phyloP scores from a whole-genome alignment of 768 basidiomycete species.

The Hygrophorus russula region DNA sequence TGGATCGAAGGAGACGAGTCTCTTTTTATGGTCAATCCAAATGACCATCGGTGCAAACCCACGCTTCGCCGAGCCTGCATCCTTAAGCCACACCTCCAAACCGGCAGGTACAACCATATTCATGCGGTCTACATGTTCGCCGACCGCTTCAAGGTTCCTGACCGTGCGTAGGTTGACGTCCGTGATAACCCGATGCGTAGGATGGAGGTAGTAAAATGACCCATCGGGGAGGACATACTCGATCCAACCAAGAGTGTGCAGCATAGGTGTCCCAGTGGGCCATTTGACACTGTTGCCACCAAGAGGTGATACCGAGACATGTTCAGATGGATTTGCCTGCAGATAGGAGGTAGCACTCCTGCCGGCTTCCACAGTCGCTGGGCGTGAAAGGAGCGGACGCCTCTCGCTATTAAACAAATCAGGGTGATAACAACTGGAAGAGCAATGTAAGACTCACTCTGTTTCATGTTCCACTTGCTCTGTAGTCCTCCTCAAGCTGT shows the following conservation, averaged over 20 bases:
- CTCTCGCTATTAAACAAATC: conserved; percentile 30
- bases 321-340: conserved; percentile 12
- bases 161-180: conserved; percentile 55
- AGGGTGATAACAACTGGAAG: too few relatives aligned
- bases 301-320: conserved; percentile 16
- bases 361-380: conserved; percentile 16
- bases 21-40: conserved; percentile 59
- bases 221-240: conserved; percentile 70
- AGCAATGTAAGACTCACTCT: conserved; percentile 16
- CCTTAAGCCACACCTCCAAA: conserved; percentile 56
- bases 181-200: conserved; percentile 48
- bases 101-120: conserved; percentile 20
- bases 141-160: conserved; percentile 37
- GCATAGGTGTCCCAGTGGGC: conserved; percentile 19
- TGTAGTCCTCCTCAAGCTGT: conserved; percentile 11
- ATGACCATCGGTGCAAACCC: conserved; percentile 28
- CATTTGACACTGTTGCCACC: conserved; percentile 11
- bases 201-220: conserved; percentile 59
- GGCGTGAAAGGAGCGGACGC: conserved; percentile 35
- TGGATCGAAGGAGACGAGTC: conserved; percentile 38
- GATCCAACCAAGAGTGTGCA: conserved; percentile 59
- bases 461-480: conserved; percentile 12
- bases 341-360: conserved; percentile 15
- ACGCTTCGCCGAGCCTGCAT: conserved; percentile 17
- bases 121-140: conserved; percentile 32